Conservation (phyloP, 164 flowering plant species). For the Magnolia kwangsiensis region DNA sequence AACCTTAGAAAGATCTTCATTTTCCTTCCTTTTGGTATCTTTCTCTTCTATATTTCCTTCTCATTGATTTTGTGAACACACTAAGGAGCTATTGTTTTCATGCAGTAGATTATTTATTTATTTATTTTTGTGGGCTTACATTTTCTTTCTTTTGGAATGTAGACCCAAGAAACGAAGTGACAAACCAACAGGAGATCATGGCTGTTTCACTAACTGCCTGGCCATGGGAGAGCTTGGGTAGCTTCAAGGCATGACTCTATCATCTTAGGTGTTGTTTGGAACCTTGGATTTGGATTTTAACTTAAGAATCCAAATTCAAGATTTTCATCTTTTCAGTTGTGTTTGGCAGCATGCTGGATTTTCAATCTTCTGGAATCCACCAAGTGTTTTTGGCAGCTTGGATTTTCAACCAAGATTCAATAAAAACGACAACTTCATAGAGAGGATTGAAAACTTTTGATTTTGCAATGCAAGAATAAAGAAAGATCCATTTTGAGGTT, state of each 20-base stretch:
- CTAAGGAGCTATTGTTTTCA: not conserved
- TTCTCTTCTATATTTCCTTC: not conserved
- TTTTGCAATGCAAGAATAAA: too few relatives aligned
- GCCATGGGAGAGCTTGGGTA: slow-evolving; percentile 35
- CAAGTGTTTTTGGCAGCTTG: too few relatives aligned
- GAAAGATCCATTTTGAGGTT: too few relatives aligned
- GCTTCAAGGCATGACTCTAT: slow-evolving; percentile 20
- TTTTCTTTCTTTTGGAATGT: too few relatives aligned
- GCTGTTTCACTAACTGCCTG: slow-evolving; percentile 21
- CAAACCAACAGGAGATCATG: slow-evolving; percentile 9
- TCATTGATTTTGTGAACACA: too few relatives aligned
- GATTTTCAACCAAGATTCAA: too few relatives aligned
- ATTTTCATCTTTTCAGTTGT: not conserved
- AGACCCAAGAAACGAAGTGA: too few relatives aligned
- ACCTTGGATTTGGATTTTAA: not conserved
- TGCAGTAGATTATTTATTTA: not conserved
- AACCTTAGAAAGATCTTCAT: not conserved
- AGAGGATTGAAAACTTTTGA: too few relatives aligned
- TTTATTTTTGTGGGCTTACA: not conserved
- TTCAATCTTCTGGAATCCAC: too few relatives aligned
- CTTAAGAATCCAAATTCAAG: too few relatives aligned
- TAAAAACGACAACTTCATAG: too few relatives aligned
- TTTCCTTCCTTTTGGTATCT: not conserved
- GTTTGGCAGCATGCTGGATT: too few relatives aligned
- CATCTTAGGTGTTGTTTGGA: not conserved